phyloP scores from a whole-genome alignment of 2,329 filamentous ascomycete genomes.

The Ascochyta rabiei region DNA sequence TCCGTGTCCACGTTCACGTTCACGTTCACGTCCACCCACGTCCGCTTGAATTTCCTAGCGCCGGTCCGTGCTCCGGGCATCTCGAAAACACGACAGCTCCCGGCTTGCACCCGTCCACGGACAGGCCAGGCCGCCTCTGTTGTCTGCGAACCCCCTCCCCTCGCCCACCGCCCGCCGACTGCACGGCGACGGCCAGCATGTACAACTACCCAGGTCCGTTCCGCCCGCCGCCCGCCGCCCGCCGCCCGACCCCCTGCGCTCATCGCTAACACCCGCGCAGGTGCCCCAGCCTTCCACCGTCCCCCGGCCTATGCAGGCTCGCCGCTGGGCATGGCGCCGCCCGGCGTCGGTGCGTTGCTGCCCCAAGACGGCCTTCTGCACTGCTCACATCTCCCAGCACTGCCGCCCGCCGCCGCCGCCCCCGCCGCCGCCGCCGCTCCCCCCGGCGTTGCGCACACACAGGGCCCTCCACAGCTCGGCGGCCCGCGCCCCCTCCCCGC shows the following conservation, averaged over 20 bases:
- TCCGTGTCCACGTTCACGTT: too few species aligned
- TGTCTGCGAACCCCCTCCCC: not conserved
- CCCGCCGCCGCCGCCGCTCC: constrained; percentile 77
- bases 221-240: not conserved
- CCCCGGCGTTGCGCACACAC: constrained; percentile 78
- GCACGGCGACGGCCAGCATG: constrained; percentile 27
- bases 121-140: not conserved
- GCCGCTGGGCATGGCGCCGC: constrained; percentile 75
- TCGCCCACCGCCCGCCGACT: not conserved
- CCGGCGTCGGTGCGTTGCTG: constrained; percentile 73
- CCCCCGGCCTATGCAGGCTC: constrained; percentile 77
- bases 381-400: constrained; percentile 4
- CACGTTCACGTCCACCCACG: too few species aligned
- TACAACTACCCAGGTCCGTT: constrained; percentile 45
- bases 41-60: constrained; percentile 33
- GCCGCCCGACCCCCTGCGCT: not conserved
- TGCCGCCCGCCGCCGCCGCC: constrained; percentile 56
- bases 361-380: not conserved
- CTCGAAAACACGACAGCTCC: too few species aligned
- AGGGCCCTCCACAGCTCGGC: constrained; percentile 75
- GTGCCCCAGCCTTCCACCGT: constrained; percentile 69
- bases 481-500: constrained; percentile 80
- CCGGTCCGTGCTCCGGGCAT: constrained; percentile 18
- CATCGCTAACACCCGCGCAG: constrained; percentile 33
- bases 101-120: too few species aligned